These are phyloP conservation scores for Dacryopinax primogenitus DNA, from an alignment of 768 basidiomycete genomes.

Conservation along the genomic window DNA sequence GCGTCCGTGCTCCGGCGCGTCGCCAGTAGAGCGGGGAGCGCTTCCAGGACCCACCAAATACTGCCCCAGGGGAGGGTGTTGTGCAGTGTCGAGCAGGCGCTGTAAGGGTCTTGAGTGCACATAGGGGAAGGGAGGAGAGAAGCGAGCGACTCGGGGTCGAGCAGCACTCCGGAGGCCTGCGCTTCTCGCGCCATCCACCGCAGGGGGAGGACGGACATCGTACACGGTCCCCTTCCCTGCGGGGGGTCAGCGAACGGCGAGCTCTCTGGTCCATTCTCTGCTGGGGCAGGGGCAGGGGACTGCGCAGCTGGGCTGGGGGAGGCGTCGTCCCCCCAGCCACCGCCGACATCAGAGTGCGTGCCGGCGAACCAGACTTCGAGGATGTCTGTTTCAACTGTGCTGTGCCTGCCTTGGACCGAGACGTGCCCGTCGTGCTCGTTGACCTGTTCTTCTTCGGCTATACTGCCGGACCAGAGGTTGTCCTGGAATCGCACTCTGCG, in stretches of 20 bases:
- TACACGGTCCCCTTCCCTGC: not conserved
- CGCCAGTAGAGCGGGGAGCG: not conserved
- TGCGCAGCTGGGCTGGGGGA: not conserved
- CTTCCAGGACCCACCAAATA: not conserved
- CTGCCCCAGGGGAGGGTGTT: not conserved
- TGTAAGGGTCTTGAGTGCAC: not conserved
- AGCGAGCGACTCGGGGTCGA: not conserved
- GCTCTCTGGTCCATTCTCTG: not conserved
- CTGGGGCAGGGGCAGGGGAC: not conserved
- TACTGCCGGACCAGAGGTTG: constrained; percentile 1
- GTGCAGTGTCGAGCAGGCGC: not conserved
- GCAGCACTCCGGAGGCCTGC: not conserved
- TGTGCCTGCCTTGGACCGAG: not conserved
- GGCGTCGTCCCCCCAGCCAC: constrained; percentile 10
- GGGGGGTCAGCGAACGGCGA: not conserved
- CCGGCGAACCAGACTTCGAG: constrained; percentile 13
- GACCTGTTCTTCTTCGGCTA: not conserved
- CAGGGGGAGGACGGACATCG: not conserved
- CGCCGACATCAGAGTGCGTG: constrained; percentile 11
- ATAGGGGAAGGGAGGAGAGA: not conserved
- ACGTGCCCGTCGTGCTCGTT: not conserved
- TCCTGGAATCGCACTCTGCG: not conserved
- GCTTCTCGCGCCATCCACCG: not conserved
- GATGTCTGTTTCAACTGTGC: not conserved
- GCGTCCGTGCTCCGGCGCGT: not conserved